Base-by-base conservation (phyloP, 768 basidiomycete species). In the Pisolithus marmoratus region DNA sequence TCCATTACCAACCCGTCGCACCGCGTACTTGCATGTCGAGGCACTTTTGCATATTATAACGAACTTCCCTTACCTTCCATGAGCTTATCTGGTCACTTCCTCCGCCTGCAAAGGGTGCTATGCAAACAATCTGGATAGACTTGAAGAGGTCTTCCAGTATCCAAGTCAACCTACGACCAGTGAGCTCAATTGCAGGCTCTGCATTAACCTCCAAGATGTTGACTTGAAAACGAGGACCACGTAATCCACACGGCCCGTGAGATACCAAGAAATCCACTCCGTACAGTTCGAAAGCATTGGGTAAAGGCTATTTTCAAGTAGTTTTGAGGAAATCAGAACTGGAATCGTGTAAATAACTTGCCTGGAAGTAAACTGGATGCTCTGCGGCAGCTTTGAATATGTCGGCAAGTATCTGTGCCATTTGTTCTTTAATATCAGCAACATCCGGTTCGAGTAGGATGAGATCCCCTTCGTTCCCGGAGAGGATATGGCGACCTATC, bases 201-300 rank as follows among this genome's bases (percentile, higher is more conserved):
- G 95, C 84, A 63, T 99, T 99, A 61, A 95, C 76, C 68, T 98
- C 96, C 27, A 97, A 75, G 2, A 97, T 72, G 50, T 85, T 83
- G 15, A 91, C 83, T 54, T 81, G 76, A 50, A 82, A 78, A 8
- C 65, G 61, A 6, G 49, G 50, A 12, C 44, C 19, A 1, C 43
- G n/a, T 4, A 48, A 57, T 14, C 49, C 36, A 19, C 45, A 50
- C 46, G 56, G 56, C 46, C 55, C 59, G 61, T 80, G 79, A 48
- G 76, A 77, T 52, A 97, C 78, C 14, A 98, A 74, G 53, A 99
- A 87, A 66, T 99, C 96, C n/a, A 89, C 79, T 0, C 96, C 96
- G 61, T 85, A 98, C 15, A 98, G 79, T 65, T 98, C 95, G 62
- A 97, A 98, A 0, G 90, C 91, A 63, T 97, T 97, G 1, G 90